Percentiles rank a stretch among this genome's conserved stretches.
These are phyloP conservation scores for Diplocarpon mali DNA, from an alignment of 2,329 filamentous ascomycete genomes.

Conservation along the genomic window DNA sequence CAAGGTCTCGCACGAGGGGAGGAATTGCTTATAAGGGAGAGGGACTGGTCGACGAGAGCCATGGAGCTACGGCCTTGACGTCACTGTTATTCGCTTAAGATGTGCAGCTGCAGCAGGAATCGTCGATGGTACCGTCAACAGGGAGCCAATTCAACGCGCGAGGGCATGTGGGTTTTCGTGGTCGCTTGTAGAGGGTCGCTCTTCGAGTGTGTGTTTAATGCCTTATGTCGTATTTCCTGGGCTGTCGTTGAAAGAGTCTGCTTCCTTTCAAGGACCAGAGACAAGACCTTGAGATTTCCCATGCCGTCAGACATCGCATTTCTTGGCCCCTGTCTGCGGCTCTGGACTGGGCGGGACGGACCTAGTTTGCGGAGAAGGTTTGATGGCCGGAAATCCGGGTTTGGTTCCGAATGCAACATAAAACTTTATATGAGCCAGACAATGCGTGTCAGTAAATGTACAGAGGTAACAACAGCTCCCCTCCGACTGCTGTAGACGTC, in stretches of 20 bases:
- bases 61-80: no score
- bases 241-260: neutral
- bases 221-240: no score
- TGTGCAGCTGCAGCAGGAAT: constrained; percentile 1
- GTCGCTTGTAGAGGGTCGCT: no score
- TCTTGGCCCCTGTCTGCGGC: neutral
- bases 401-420: no score
- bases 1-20: neutral
- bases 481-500: no score
- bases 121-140: neutral
- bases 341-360: neutral
- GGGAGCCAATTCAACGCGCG: no score
- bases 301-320: neutral
- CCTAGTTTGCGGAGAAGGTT: neutral
- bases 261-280: neutral
- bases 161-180: no score
- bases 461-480: no score
- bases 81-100: neutral
- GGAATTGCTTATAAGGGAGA: neutral
- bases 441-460: no score
- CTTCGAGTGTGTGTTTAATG: no score
- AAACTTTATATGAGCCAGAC: no score
- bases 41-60: neutral
- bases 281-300: neutral
- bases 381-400: no score